phyloP scores from a whole-genome alignment of 2,329 filamentous ascomycete genomes.

The Diaporthe sp. region DNA sequence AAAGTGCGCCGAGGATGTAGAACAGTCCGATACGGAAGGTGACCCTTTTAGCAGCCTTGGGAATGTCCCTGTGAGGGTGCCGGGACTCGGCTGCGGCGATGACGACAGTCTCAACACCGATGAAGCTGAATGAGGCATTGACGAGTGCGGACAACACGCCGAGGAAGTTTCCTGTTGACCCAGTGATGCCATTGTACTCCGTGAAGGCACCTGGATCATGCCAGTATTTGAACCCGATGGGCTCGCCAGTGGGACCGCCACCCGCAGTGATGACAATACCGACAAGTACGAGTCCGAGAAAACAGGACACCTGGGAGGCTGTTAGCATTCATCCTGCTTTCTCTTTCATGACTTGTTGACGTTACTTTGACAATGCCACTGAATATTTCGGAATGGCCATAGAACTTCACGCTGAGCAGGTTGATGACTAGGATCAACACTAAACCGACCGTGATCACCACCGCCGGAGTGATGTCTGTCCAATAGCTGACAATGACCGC shows the following conservation, averaged over 20 bases:
- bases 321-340: conserved; percentile 17
- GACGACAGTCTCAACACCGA: conserved; percentile 36
- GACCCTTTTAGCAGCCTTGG: conserved; percentile 36
- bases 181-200: conserved; percentile 36
- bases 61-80: conserved; percentile 37
- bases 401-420: conserved; percentile 34
- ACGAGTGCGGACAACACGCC: conserved; percentile 37
- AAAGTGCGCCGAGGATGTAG: conserved; percentile 36
- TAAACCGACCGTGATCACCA: conserved; percentile 35
- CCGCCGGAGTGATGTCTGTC: conserved; percentile 34
- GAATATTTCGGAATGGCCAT: conserved; percentile 31
- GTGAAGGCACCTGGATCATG: conserved; percentile 36
- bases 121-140: conserved; percentile 36
- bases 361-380: conserved; percentile 32
- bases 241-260: conserved; percentile 34
- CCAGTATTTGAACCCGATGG: conserved; percentile 38
- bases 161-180: conserved; percentile 36
- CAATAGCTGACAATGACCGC: conserved; percentile 37
- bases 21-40: conserved; percentile 37
- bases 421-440: conserved; percentile 31
- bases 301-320: conserved; percentile 30
- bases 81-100: conserved; percentile 37
- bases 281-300: conserved; percentile 36
- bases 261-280: conserved; percentile 38
- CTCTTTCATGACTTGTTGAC: not conserved